Base-by-base conservation (phyloP, 306 rosid species). In the Malus fusca region DNA sequence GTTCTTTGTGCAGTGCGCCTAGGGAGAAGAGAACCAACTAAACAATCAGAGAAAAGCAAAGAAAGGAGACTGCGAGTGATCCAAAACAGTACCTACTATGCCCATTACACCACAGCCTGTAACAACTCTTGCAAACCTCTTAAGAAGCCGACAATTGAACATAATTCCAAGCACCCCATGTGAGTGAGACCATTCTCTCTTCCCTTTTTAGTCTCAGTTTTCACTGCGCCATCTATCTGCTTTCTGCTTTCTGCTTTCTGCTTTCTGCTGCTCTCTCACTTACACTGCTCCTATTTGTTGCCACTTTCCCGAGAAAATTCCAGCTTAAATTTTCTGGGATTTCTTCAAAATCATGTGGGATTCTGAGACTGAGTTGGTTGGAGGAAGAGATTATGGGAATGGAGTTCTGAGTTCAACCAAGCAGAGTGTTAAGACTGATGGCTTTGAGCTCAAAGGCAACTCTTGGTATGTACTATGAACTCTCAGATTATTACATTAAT, bases 51-150 rank as follows among this genome's bases (percentile, higher is more conserved):
- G 76, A 76, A 64, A 64, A 73, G 33, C 72, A 51, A 28, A 65
- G 40, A 78, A 79, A 61, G 19, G 31, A 71, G 52, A 19, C 73
- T 58, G 35, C 22, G 74, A 66, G 80, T 78, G 81, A 84, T 82
- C 85, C 85, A 85, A 74, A 62, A 65, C 70, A 80, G 80, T 69
- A 68, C 70, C 70, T 70, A 40, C 55, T 58, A 10, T 84, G 93
- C 90, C 96, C 92, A 89, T 87, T 77, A 78, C 93, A 66, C 25
- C 90, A 89, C 98, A 93, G 92, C 90, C 96, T 91, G 97, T 87
- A 72, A 73, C 59, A 60, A 70, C 60, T 55, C 84, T 77, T 75
- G 80, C 55, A 81, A 73, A 44, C 82, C 35, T 79, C 53, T 26
- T 77, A 63, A 78, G 80, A 83, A 85, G 70, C 89, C 88, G 90